Conservation (phyloP, 805 yeast genomes). For the Candida khao-thaluensis region DNA sequence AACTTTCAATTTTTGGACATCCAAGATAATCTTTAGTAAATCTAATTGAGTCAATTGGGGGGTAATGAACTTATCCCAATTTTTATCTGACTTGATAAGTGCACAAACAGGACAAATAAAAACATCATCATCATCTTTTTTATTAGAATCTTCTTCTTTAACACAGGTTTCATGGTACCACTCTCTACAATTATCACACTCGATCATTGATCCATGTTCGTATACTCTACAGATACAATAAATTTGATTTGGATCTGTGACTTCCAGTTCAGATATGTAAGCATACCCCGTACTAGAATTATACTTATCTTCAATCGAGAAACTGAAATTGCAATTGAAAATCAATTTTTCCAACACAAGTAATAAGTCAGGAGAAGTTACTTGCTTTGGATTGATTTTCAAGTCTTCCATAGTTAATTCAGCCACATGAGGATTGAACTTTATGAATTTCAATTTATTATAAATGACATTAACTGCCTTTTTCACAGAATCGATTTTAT, state of each 20-base stretch:
- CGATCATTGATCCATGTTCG: constrained; percentile 65
- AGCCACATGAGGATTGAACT: constrained; percentile 6
- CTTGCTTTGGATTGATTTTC: neutral
- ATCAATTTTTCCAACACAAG: constrained; percentile 6
- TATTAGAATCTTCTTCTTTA: neutral
- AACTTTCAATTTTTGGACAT: constrained; percentile 18
- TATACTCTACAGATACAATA: constrained; percentile 64
- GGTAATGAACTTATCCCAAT: constrained; percentile 17
- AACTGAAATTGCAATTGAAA: constrained; percentile 24
- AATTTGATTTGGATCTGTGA: constrained; percentile 14
- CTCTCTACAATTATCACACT: constrained; percentile 67
- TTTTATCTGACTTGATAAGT: constrained; percentile 19
- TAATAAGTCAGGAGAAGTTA: constrained; percentile 9
- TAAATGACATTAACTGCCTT: neutral
- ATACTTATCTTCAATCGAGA: constrained; percentile 28
- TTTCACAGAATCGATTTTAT: constrained; percentile 1
- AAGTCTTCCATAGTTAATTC: neutral
- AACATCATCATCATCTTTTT: constrained; percentile 20
- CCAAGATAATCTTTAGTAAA: constrained; percentile 14
- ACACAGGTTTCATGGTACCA: constrained; percentile 71
- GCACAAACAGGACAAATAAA: constrained; percentile 34
- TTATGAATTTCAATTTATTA: constrained; percentile 1
- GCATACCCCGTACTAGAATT: constrained; percentile 25
- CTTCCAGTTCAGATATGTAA: constrained; percentile 10
- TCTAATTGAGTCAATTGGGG: constrained; percentile 17